A percentile compares a stretch with the other conserved stretches of the same genome.
phyloP scores from a whole-genome alignment of 306 rosid species.

The Senna tora region DNA sequence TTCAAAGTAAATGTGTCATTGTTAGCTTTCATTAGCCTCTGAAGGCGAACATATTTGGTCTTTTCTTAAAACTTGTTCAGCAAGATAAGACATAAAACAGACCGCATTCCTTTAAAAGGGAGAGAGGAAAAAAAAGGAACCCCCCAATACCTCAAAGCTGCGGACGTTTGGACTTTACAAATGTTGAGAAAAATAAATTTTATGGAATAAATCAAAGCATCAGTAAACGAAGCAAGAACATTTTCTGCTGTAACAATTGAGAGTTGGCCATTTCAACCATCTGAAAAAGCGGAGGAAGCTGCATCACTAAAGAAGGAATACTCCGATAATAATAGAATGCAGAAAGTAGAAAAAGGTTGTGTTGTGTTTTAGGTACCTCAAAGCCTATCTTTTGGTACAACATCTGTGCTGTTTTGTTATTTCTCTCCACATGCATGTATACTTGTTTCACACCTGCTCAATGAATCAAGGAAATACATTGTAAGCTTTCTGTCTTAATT shows the following conservation, averaged over 20 bases:
- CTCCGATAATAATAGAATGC: neutral
- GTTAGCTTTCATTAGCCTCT: neutral
- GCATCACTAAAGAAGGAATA: conserved; percentile 26
- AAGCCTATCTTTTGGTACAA: conserved; percentile 72
- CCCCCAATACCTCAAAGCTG: neutral
- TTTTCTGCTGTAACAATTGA: conserved; percentile 46
- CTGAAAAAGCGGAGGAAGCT: conserved; percentile 44
- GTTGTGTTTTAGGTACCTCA: conserved; percentile 57
- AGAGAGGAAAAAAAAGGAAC: neutral
- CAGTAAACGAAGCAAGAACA: conserved; percentile 58
- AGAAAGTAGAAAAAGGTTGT: neutral
- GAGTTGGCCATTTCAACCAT: conserved; percentile 58
- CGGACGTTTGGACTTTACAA: neutral
- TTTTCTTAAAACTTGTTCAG: neutral
- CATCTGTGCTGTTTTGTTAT: conserved; percentile 50
- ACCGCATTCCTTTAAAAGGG: neutral
- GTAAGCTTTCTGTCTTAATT: neutral
- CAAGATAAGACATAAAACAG: neutral
- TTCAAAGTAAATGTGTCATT: neutral
- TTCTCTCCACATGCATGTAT: conserved; percentile 67
- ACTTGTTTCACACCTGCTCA: conserved; percentile 54
- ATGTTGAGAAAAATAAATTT: neutral
- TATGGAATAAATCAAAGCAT: neutral
- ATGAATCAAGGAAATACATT: neutral
- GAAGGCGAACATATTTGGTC: neutral